Percentiles rank a stretch among this genome's conserved stretches.
These are phyloP conservation scores for Scutellaria minor DNA, from an alignment of 257 asterid genomes.

Conservation along the genomic window DNA sequence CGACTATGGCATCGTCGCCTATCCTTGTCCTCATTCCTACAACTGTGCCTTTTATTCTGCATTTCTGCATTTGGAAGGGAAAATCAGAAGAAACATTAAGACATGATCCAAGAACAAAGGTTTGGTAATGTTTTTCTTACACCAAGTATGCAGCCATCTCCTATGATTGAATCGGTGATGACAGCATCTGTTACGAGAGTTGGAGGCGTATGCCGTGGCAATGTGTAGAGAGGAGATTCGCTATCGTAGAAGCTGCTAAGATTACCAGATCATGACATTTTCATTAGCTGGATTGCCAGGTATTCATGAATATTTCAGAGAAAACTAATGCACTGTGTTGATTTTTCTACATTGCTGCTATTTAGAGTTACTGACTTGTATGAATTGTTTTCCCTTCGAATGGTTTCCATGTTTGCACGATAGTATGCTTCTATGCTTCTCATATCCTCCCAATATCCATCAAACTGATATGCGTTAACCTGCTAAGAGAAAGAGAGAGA, in stretches of 20 bases:
- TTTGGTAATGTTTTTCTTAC: conserved; percentile 47
- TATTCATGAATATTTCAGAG: not conserved
- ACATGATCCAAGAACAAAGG: not conserved
- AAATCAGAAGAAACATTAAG: not conserved
- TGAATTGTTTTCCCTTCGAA: conserved; percentile 48
- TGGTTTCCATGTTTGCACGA: conserved; percentile 70
- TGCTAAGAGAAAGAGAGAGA: conserved; percentile 22
- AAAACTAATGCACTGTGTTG: not conserved
- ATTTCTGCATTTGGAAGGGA: conserved; percentile 53
- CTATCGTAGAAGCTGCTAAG: conserved; percentile 65
- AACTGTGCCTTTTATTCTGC: conserved; percentile 75
- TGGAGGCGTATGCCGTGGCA: conserved; percentile 93
- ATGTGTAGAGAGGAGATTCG: conserved; percentile 70
- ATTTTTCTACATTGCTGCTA: not conserved
- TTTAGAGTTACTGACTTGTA: conserved; percentile 52
- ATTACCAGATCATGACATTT: conserved; percentile 26
- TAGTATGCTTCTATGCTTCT: conserved; percentile 79
- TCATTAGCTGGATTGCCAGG: not conserved
- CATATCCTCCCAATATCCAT: conserved; percentile 92
- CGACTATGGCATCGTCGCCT: conserved; percentile 62
- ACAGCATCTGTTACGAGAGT: conserved; percentile 72
- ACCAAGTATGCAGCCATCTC: conserved; percentile 79
- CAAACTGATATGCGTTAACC: conserved; percentile 64
- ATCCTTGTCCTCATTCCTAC: conserved; percentile 80
- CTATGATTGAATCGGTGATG: conserved; percentile 72